Percentiles rank a stretch among this genome's conserved stretches.
These are phyloP conservation scores for Metschnikowia baotianmanensis DNA, from an alignment of 805 yeast genomes.

Conservation along the genomic window DNA sequence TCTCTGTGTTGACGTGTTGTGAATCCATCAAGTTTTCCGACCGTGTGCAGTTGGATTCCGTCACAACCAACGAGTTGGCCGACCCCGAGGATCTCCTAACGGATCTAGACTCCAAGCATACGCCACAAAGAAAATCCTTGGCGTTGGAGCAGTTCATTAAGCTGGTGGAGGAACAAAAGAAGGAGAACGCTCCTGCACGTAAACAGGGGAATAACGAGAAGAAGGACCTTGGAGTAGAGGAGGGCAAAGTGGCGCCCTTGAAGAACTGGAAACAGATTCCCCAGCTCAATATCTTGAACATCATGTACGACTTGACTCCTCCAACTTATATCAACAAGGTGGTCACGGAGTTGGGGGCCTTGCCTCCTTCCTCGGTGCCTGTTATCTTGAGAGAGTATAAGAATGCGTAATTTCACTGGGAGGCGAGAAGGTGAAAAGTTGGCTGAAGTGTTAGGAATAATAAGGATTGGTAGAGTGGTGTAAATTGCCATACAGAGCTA, in stretches of 20 bases:
- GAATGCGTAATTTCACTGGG: conserved; percentile 23
- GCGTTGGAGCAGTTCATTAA: conserved; percentile 63
- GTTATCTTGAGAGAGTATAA: conserved; percentile 93
- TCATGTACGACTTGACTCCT: conserved; percentile 92
- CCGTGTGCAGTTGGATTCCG: conserved; percentile 94
- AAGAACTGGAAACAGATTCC: conserved; percentile 63
- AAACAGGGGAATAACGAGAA: conserved; percentile 26
- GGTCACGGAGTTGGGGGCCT: conserved; percentile 91
- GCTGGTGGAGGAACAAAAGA: conserved; percentile 32
- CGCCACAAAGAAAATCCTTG: conserved; percentile 56
- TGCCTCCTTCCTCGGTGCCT: conserved; percentile 98
- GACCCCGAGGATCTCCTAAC: conserved; percentile 70
- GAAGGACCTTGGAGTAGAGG: conserved; percentile 17
- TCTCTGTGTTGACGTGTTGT: conserved; percentile 94
- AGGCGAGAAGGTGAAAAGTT: background rate
- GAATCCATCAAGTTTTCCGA: conserved; percentile 93
- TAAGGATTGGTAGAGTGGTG: background rate
- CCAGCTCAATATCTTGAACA: conserved; percentile 69
- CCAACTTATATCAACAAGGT: conserved; percentile 91
- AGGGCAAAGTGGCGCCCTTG: conserved; percentile 39
- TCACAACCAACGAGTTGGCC: conserved; percentile 87
- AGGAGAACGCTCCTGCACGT: conserved; percentile 31
- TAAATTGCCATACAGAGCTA: background rate
- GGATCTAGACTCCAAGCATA: conserved; percentile 46
- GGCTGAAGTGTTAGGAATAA: background rate